Evolutionary conservation across 768 basidiomycete genomes (phyloP).

Genomic region (Lactarius psammicola): DNA sequence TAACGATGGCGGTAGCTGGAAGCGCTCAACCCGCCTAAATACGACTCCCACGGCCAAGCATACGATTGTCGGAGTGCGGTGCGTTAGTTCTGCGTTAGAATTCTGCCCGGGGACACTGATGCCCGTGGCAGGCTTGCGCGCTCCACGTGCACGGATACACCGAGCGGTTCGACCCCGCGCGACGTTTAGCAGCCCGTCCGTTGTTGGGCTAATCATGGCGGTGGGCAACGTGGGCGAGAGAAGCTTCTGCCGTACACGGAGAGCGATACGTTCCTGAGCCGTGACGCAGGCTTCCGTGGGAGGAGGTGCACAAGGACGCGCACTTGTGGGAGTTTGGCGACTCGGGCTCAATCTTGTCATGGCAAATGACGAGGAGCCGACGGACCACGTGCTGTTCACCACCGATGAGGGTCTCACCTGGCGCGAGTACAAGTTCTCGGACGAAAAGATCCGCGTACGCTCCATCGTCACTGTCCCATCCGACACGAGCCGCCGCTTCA

Average conservation of each 20-base stretch:
- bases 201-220: conserved; percentile 91
- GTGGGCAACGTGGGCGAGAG: conserved; percentile 96
- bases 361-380: conserved; percentile 93
- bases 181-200: conserved; percentile 89
- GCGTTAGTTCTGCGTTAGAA: conserved; percentile 31
- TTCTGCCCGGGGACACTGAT: neutral
- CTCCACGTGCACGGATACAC: conserved; percentile 96
- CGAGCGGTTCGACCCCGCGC: conserved; percentile 83
- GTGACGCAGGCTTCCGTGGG: conserved; percentile 97
- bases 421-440: conserved; percentile 82
- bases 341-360: conserved; percentile 91
- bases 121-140: conserved; percentile 62
- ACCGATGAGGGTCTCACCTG: conserved; percentile 86
- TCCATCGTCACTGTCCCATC: conserved; percentile 83
- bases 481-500: conserved; percentile 90
- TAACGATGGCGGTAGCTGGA: conserved; percentile 97
- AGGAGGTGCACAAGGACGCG: conserved; percentile 97
- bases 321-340: conserved; percentile 98
- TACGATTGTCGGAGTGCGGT: conserved; percentile 76
- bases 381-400: conserved; percentile 85
- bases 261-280: conserved; percentile 93
- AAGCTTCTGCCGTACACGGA: conserved; percentile 75
- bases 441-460: conserved; percentile 69
- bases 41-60: conserved; percentile 68
- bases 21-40: conserved; percentile 65